Base-by-base conservation (phyloP, 2,329 filamentous ascomycete species). In the Apiospora marii region DNA sequence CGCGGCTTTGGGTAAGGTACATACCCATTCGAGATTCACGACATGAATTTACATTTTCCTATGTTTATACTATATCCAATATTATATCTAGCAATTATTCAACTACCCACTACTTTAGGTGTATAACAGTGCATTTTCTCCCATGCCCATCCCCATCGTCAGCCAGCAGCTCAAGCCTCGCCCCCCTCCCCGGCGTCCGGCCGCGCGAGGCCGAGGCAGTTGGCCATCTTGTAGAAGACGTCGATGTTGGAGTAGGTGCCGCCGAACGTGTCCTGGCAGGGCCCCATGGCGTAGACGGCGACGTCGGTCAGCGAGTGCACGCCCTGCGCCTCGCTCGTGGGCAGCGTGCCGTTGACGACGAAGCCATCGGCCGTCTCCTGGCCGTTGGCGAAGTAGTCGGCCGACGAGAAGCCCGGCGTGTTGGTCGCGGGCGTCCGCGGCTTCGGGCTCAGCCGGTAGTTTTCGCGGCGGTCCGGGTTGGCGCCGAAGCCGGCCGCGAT, bases 251-350 rank as follows among this genome's bases (percentile, higher is more conserved):
- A 90, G 76, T 91, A 94, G 4, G 92, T 89, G 71, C 93, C 92
- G 5, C 91, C 89, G 80, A 96, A 96, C 19, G 88, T 83, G 77
- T 94, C 91, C 81, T 94, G 92, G 84, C 94, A 96, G 7, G 94
- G 94, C 0, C 94, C 94, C 85, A 89, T 88, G 1, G 93, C 92
- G 78, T 93, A 96, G 27, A 96, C 92, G 1, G 93, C 91, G 44
- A 95, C 93, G 77, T 95, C 93, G 0, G 93, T 95, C 74, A 95
- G 84, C 34, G 90, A 93, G 84, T 95, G 93, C 24, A 94, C 93
- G 69, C 93, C 94, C 83, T 92, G 88, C 53, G 86, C 80, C 77
- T 92, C 88, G 71, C 81, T 82, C 2, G 90, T 87, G 0, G 91
- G 88, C 24, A 96, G 82, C 0, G 93, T 95, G 69, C 94, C 94